A percentile compares a stretch with the other conserved stretches of the same genome.
Evolutionary conservation across 495 filamentous ascomycete genomes (phyloP).

Genomic region (Diplogelasinospora grovesii): DNA sequence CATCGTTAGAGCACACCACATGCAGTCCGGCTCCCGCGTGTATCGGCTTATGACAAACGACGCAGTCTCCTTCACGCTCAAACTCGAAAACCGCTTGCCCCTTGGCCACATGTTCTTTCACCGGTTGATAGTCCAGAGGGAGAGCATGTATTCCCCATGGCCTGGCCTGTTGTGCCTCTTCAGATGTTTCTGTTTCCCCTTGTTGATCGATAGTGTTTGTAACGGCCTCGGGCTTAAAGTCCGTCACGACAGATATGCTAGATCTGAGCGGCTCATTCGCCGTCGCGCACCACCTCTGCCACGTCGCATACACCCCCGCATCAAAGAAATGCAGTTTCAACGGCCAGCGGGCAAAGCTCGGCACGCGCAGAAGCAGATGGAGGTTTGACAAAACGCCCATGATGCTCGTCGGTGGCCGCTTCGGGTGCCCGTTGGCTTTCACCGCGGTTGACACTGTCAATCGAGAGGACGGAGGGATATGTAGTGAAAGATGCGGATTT

Average conservation of each 20-base stretch:
- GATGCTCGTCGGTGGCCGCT: slow-evolving; percentile 51
- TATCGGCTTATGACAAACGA: slow-evolving; percentile 53
- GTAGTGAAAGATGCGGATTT: slow-evolving; percentile 67
- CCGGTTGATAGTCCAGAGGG: slow-evolving; percentile 56
- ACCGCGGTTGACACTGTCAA: slow-evolving; percentile 32
- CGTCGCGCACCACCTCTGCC: slow-evolving; percentile 55
- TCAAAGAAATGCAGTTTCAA: slow-evolving; percentile 74
- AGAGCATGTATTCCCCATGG: slow-evolving; percentile 49
- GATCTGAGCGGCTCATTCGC: slow-evolving; percentile 40
- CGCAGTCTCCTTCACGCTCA: slow-evolving; percentile 50
- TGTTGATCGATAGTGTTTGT: neutral
- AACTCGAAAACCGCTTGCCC: slow-evolving; percentile 57
- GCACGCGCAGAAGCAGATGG: slow-evolving; percentile 68
- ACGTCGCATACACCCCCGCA: slow-evolving; percentile 57
- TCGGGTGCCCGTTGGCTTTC: slow-evolving; percentile 38
- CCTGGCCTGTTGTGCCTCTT: slow-evolving; percentile 1
- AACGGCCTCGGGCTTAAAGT: slow-evolving; percentile 30
- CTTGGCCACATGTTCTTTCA: slow-evolving; percentile 68
- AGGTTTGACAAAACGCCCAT: slow-evolving; percentile 63
- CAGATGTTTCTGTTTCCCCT: slow-evolving; percentile 3
- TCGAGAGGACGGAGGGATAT: slow-evolving; percentile 56
- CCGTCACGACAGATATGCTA: slow-evolving; percentile 50
- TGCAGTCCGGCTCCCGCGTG: slow-evolving; percentile 44
- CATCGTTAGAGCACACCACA: slow-evolving; percentile 60
- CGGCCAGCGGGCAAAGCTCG: slow-evolving; percentile 76